Conservation (phyloP, 257 asterid genomes). For the Thymus mandschuricus region DNA sequence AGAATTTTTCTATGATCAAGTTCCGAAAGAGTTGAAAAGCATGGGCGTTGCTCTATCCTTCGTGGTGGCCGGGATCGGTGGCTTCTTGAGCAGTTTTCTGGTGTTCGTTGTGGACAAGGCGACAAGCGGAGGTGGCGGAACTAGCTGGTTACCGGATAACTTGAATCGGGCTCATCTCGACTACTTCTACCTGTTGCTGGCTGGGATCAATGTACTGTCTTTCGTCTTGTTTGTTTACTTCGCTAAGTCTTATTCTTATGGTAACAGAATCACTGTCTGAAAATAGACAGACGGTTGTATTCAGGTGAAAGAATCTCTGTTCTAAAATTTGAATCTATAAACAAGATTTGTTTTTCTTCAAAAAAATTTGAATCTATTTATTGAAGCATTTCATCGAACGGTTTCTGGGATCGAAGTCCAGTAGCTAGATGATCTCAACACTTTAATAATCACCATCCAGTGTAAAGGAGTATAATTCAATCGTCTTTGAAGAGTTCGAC, state of each 20-base stretch:
- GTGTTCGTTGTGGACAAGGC: constrained; percentile 36
- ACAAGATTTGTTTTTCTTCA: too few species aligned
- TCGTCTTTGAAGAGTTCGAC: too few species aligned
- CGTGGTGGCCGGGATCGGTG: constrained; percentile 48
- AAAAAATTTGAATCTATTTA: not conserved
- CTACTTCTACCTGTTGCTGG: constrained; percentile 57
- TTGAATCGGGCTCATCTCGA: constrained; percentile 59
- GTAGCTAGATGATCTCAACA: too few species aligned
- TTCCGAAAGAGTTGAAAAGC: constrained; percentile 46
- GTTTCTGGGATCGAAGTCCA: too few species aligned
- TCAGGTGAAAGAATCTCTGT: too few species aligned
- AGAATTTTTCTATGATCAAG: constrained; percentile 56
- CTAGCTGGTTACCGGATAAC: constrained; percentile 56
- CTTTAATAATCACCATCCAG: too few species aligned
- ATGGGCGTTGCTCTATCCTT: constrained; percentile 48
- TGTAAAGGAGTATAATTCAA: too few species aligned
- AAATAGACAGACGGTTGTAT: too few species aligned
- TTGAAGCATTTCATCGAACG: not conserved
- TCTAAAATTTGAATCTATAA: too few species aligned
- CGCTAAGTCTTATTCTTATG: constrained; percentile 37
- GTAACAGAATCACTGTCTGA: not conserved
- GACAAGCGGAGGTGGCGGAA: constrained; percentile 30
- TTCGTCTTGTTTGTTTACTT: constrained; percentile 35
- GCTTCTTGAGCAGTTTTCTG: constrained; percentile 49
- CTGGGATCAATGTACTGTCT: constrained; percentile 33